These are phyloP conservation scores for Aspergillus coremiiformis DNA, from an alignment of 495 filamentous ascomycete species.

Conservation along the genomic window DNA sequence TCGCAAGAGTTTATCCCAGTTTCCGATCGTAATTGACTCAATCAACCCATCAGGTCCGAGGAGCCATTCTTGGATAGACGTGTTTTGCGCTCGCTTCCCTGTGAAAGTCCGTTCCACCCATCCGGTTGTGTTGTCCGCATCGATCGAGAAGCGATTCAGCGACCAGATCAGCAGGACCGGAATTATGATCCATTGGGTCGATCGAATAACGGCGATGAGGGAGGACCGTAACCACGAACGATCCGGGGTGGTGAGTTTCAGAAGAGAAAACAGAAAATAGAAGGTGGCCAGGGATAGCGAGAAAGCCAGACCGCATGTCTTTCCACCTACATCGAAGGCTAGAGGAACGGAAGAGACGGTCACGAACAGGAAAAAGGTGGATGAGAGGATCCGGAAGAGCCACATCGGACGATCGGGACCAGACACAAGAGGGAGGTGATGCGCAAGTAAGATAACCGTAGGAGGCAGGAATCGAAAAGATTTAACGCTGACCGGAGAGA, in stretches of 20 bases:
- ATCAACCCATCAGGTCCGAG: conserved; percentile 73
- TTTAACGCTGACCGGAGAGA: neutral
- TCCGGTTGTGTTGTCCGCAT: conserved; percentile 57
- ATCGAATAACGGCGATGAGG: conserved; percentile 54
- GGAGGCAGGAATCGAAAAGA: neutral
- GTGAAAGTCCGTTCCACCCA: conserved; percentile 79
- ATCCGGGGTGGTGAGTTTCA: conserved; percentile 75
- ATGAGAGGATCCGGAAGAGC: conserved; percentile 64
- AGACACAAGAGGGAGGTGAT: neutral
- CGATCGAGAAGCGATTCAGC: conserved; percentile 86
- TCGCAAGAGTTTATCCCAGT: conserved; percentile 81
- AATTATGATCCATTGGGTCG: conserved; percentile 76
- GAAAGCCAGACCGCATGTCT: conserved; percentile 87
- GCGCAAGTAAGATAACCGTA: neutral
- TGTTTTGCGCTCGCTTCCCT: conserved; percentile 54
- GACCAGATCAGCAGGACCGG: conserved; percentile 88
- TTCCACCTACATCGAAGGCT: conserved; percentile 93
- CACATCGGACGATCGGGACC: conserved; percentile 44
- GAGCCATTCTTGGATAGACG: conserved; percentile 69
- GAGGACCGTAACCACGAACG: conserved; percentile 64
- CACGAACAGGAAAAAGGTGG: conserved; percentile 72
- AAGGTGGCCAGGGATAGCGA: conserved; percentile 78
- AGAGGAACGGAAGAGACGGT: conserved; percentile 91
- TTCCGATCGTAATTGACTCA: conserved; percentile 70
- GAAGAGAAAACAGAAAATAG: conserved; percentile 79